Conservation (phyloP, 768 basidiomycete genomes). For the Kwoniella heveanensis region DNA sequence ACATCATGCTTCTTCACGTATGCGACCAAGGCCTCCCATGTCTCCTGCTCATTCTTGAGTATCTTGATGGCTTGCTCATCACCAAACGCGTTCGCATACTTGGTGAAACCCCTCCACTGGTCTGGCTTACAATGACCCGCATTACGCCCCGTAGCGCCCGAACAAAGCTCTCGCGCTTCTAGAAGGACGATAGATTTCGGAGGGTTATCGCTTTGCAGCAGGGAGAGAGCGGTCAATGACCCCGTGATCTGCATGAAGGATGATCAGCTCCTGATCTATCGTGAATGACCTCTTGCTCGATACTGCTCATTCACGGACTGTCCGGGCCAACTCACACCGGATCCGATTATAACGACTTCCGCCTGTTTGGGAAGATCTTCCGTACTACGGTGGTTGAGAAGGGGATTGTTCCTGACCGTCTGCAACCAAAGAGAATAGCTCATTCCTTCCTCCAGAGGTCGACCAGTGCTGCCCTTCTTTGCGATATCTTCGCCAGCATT, state of each 20-base stretch:
- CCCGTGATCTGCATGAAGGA: constrained; percentile 17
- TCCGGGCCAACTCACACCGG: constrained; percentile 40
- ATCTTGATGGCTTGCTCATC: constrained; percentile 32
- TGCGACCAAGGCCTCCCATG: constrained; percentile 30
- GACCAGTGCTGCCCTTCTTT: constrained; percentile 3
- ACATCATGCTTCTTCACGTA: constrained; percentile 34
- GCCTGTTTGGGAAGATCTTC: constrained; percentile 28
- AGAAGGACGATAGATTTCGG: constrained; percentile 63
- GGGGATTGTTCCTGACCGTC: constrained; percentile 30
- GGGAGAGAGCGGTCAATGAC: constrained; percentile 28
- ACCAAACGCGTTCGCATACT: constrained; percentile 28
- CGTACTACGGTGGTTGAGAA: constrained; percentile 34
- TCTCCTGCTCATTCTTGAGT: constrained; percentile 36
- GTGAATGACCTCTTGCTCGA: too few species aligned
- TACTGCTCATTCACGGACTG: too few species aligned
- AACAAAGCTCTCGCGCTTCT: constrained; percentile 69
- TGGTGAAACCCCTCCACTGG: constrained; percentile 32
- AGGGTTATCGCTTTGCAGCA: constrained; percentile 29
- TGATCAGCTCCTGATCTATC: too few species aligned
- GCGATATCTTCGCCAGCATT: background rate
- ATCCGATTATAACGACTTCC: constrained; percentile 44
- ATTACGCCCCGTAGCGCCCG: constrained; percentile 66
- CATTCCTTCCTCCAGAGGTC: constrained; percentile 20
- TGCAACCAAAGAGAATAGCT: constrained; percentile 36
- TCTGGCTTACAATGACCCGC: constrained; percentile 46